Conservation (phyloP, 2,329 filamentous ascomycete species). For the Malbranchea zuffiana region DNA sequence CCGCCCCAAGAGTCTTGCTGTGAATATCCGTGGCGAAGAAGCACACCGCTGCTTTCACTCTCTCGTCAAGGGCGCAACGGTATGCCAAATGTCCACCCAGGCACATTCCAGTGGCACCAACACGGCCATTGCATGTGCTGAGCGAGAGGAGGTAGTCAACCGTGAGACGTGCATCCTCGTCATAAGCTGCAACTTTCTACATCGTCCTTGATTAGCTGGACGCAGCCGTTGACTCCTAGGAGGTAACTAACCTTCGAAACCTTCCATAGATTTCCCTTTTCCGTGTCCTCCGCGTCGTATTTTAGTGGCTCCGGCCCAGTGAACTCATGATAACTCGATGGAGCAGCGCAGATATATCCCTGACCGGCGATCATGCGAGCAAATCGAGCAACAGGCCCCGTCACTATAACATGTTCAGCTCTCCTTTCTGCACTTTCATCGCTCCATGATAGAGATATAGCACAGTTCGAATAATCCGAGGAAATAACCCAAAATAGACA, state of each 20-base stretch:
- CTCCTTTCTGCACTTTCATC: not conserved
- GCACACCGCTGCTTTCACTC: constrained; percentile 66
- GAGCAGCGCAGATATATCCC: constrained; percentile 85
- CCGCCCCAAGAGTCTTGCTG: constrained; percentile 59
- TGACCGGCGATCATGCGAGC: constrained; percentile 84
- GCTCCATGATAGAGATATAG: no score
- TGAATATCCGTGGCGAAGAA: constrained; percentile 95
- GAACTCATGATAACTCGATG: constrained; percentile 89
- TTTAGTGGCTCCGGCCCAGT: constrained; percentile 63
- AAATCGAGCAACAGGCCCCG: constrained; percentile 79
- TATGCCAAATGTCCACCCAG: constrained; percentile 80
- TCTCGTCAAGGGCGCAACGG: constrained; percentile 59
- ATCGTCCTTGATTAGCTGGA: constrained; percentile 2
- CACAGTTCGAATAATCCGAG: no score
- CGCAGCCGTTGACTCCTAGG: not conserved
- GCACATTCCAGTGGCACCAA: constrained; percentile 82
- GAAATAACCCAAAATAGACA: no score
- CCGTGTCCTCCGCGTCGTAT: constrained; percentile 80
- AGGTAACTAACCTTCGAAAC: constrained; percentile 52
- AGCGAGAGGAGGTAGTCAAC: constrained; percentile 61
- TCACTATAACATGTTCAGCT: constrained; percentile 46
- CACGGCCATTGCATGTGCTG: constrained; percentile 66
- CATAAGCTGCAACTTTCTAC: constrained; percentile 72
- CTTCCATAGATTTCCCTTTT: constrained; percentile 79
- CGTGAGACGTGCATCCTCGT: constrained; percentile 60